Base-by-base conservation (phyloP, 352 stramenopile genomes). In the Phytophthora multivora region DNA sequence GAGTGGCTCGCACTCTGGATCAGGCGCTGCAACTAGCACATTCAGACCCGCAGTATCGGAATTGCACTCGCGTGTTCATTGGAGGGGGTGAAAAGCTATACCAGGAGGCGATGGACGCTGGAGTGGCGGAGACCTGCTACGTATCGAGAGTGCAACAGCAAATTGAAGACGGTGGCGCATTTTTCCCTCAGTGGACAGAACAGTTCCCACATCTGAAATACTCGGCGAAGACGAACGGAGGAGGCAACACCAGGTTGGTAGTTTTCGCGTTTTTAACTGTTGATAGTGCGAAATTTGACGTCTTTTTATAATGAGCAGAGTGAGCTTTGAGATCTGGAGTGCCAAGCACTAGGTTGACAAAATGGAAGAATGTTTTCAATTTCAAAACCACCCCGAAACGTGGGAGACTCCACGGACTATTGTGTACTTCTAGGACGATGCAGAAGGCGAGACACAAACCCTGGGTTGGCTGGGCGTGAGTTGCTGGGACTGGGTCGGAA, bases 21-120 rank as follows among this genome's bases (percentile, higher is more conserved):
- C 66, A 87, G 23, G 82, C 78, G 26, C 38, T 91, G 8, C 40
- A 69, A 21, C 35, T 89, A 1, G 80, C 69, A 15, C 25, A 68
- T 2, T 41, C 13, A 0, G 35, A 83, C 3, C 59, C 61, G 23
- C 58, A 61, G 33, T 91, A 89, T 59, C 51, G 60, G 0, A 13
- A 67, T 1, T 81, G 70, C 43, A 63, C 36, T 16, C 73, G 76
- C 19, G 59, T 90, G 30, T 93, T 89, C 55, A 71, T 93, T 11
- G 76, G 79, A 13, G 84, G 84, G 8, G 84, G 84, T 16, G 53
- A 90, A 58, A 69, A 51, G 28, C 60, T 93, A 25, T 93, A 84
- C 59, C 60, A 51, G 15, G 84, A 91, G 57, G 83, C 80, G 16
- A 72, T 91, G 50, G 50, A 42, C 12, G 35, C 68, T 9, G 38